Evolutionary conservation across 192 early-diverging fungal species (phyloP), one percentile per base, ranked within the genome.

Genomic region (Chytriomyces hyalinus): DNA sequence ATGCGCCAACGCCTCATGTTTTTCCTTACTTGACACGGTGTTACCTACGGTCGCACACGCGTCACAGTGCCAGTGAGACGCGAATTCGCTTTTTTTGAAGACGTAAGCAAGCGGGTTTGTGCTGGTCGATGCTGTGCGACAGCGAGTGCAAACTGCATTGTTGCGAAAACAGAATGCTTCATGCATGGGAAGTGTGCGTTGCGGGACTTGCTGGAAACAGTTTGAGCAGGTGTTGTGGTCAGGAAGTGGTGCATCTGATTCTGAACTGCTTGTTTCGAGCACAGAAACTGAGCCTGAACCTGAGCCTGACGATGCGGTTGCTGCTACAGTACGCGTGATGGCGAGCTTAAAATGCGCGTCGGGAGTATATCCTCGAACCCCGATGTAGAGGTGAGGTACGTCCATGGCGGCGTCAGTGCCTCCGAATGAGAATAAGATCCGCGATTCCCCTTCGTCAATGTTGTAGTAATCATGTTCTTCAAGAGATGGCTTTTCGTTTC

Each of bases 41-140:
- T 79, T 78, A 13, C 92, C 90, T 43, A 83, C 70, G 80, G 80
- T 66, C 26, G 61, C 24, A 70, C 94, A 96, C 43, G 83, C 51
- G 13, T 86, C 85, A 83, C 95, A 98, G 78, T 98, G 96, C 92
- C 93, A 95, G 75, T 96, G 96, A 0, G 84, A 74, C 5, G 73
- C 62, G n/a, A 86, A 72, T 44, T 95, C 91, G 36, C 70, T 81
- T 26, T 90, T 92, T 70, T 90, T 89, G 80, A 96, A 90, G 6
- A 93, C 86, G 44, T 70, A 78, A 3, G 24, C 13, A 36, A 36
- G 36, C 1, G 36, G 36, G 36, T 36, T 36, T 36, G 36, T 36
- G n/a, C 22, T 24, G 7, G 3, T 8, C 10, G 51, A 49, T 9
- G 49, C 60, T 22, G 84, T 81, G 1, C 80, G 68, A 82, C 95